Base-by-base conservation (phyloP, 495 filamentous ascomycete genomes). In the Cenococcum geophilum region DNA sequence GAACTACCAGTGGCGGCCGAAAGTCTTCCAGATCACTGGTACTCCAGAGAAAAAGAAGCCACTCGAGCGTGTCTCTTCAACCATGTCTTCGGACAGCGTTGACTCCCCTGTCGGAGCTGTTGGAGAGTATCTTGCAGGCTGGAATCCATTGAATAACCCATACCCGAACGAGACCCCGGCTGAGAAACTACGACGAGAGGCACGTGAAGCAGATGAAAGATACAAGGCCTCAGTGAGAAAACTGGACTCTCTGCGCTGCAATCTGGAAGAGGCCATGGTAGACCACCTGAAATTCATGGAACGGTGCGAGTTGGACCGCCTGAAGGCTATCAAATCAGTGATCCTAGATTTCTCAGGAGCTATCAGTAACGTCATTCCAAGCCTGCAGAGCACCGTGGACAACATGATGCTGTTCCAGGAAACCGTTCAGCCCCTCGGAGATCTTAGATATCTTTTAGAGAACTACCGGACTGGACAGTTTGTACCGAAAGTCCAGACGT, bases 331-430 rank as follows among this genome's bases (percentile, higher is more conserved):
- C 76, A 97, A 97, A 78, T 88, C 93, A 22, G 93, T 99, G 21
- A 86, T 99, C 56, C 81, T 99, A 35, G 93, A 99, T 75, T 97
- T 97, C 75, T 96, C 95, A 21, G 95, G 93, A 16, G 91, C 93
- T 25, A 89, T 99, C 73, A 93, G 92, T 79, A 97, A 99, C 67
- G 92, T 97, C 66, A 97, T 99, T 67, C 95, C 93, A 16, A 93
- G 87, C 67, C 76, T 99, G 52, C 95, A 97, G 70, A 89, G 92
- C 61, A 89, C 89, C 0, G 91, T 97, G 16, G 95, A 97, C 74
- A 88, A 92, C 68, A 97, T 99, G 93, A 90, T 97, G 86, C 80
- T 97, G 23, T 97, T 95, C 72, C 95, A 99, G 76, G 93, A 99
- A 78, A 97, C 93, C 1, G 88, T 99, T 25, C 95, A 96, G 71